These are phyloP conservation scores for Amaranthus hypochondriacus DNA, from an alignment of 148 eudicot genomes.

Conservation along the genomic window DNA sequence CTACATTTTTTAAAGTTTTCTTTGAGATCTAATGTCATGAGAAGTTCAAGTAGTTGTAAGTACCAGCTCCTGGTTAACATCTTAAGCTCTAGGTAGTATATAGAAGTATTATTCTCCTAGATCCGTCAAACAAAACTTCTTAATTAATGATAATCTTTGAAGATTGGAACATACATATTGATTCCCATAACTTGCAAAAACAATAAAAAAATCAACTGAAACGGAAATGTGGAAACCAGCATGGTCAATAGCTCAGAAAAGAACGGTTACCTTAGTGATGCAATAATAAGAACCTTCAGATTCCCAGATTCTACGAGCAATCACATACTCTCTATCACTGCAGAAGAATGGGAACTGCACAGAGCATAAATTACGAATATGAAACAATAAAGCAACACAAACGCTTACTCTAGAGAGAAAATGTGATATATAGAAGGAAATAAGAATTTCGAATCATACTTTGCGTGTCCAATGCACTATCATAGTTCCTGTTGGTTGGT, in stretches of 20 bases:
- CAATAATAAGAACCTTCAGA: constrained; percentile 11
- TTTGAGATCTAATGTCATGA: background rate
- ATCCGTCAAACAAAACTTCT: background rate
- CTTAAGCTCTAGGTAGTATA: background rate
- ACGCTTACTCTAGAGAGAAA: background rate
- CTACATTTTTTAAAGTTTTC: background rate
- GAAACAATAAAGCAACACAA: background rate
- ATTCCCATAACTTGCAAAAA: background rate
- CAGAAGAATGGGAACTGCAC: constrained; percentile 12
- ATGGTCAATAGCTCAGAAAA: background rate
- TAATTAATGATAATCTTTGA: background rate
- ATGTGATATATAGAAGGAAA: background rate
- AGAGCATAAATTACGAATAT: constrained; percentile 2
- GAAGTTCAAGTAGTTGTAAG: background rate
- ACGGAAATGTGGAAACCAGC: background rate
- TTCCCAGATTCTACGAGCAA: constrained; percentile 11
- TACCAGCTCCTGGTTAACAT: background rate
- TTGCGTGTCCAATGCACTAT: constrained; percentile 11
- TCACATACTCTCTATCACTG: constrained; percentile 11
- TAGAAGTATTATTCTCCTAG: background rate
- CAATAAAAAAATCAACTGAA: background rate
- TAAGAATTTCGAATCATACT: background rate
- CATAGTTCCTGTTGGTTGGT: background rate
- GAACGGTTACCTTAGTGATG: constrained; percentile 4
- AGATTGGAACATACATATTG: background rate